Evolutionary conservation across 768 basidiomycete genomes (phyloP), one percentile per base, ranked within the genome.

Genomic region (Suillus subluteus): DNA sequence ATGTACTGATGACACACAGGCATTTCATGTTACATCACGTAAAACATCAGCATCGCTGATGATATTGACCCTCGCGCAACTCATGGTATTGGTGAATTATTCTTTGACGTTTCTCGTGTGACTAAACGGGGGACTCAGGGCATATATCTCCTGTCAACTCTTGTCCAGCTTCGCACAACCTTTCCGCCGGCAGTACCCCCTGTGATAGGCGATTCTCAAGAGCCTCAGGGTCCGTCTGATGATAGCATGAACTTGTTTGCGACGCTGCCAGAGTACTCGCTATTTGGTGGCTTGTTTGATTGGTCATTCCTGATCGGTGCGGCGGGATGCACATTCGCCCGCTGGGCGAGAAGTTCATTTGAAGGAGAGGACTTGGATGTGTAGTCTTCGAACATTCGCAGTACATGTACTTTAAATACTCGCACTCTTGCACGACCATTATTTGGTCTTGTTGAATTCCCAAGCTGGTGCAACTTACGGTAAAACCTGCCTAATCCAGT

Each of bases 131-230:
- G 30, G 12, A 21, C 8, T 43, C 13, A 95, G 93, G 91, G 90
- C 13, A 90, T 92, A 52, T 95, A 95, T 74, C 85, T 95, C 43
- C 85, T 95, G 37, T 89, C 92, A 4, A 95, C 92, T 0, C 79
- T 95, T 58, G 88, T 95, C 15, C 94, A 95, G 75, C 82, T 95
- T 56, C 89, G 93, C 48, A 88, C 89, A 35, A 89, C 90, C 13
- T 94, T 95, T 75, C 94, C 94, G 2, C 86, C 88, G 1, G 75
- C 83, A n/a, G 68, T 72, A 48, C 69, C 44, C 65, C 66, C 52
- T n/a, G 72, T 48, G 63, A 66, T 58, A 62, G 68, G 65, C 6
- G 67, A 37, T 26, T 66, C 48, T 12, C 62, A 59, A 15, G 67
- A 67, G 1, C 26, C 63, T 48, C 54, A 65, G 38, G 32, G 30